Evolutionary conservation across 1,139 yeast species (phyloP).

Genomic region (Magnusiomyces fungicola): DNA sequence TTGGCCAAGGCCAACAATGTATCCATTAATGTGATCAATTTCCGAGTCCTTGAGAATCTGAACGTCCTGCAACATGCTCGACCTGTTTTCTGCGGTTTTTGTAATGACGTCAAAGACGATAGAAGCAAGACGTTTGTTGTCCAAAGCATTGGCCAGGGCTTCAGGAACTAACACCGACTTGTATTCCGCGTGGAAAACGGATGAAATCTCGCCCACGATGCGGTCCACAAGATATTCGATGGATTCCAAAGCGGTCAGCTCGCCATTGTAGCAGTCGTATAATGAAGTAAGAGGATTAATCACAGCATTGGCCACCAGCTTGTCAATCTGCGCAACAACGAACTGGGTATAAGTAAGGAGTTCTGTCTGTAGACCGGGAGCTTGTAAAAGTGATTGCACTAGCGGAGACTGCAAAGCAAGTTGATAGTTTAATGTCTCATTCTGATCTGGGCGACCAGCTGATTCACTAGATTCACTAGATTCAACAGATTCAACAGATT

Average conservation of each 20-base stretch:
- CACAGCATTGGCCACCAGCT: conserved; percentile 65
- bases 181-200: conserved; percentile 20
- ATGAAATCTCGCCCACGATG: conserved; percentile 26
- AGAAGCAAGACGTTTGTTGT: conserved; percentile 36
- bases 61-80: conserved; percentile 86
- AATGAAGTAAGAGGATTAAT: conserved; percentile 70
- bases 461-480: too few relatives aligned
- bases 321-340: conserved; percentile 59
- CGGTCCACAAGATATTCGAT: conserved; percentile 17
- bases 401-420: conserved; percentile 6
- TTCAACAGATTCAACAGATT: neutral
- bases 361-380: conserved; percentile 36
- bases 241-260: conserved; percentile 34
- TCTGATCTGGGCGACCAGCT: neutral
- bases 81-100: conserved; percentile 51
- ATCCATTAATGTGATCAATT: conserved; percentile 74
- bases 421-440: neutral
- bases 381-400: conserved; percentile 5
- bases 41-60: conserved; percentile 58
- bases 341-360: conserved; percentile 48
- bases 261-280: conserved; percentile 67
- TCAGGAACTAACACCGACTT: conserved; percentile 13
- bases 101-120: conserved; percentile 44
- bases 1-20: conserved; percentile 47
- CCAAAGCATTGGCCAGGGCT: conserved; percentile 4